Evolutionary conservation across 306 rosid genomes (phyloP).

Genomic region (cucumber (Cucumis sativus)): DNA sequence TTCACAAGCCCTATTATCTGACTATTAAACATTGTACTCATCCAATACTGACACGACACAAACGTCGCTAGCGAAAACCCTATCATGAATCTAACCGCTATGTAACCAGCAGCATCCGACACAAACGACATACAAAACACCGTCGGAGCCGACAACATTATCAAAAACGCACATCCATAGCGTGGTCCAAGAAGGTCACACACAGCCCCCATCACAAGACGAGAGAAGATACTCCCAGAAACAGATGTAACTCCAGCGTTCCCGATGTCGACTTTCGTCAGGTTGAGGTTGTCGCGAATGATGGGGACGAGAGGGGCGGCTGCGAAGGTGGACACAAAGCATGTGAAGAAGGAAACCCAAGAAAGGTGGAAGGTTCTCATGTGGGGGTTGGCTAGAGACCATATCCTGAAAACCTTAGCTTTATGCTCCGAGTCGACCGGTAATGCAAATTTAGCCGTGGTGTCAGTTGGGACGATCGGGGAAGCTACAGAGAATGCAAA

Average conservation of each 20-base stretch:
- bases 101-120: slow-evolving; percentile 43
- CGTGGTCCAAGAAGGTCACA: slow-evolving; percentile 77
- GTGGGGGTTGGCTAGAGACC: slow-evolving; percentile 75
- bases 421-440: slow-evolving; percentile 85
- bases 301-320: slow-evolving; percentile 54
- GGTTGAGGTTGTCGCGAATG: slow-evolving; percentile 8
- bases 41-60: slow-evolving; percentile 96
- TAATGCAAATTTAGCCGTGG: slow-evolving; percentile 45
- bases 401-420: slow-evolving; percentile 56
- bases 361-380: slow-evolving; percentile 97
- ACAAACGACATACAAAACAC: slow-evolving; percentile 58
- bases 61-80: slow-evolving; percentile 83
- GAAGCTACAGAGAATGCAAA: slow-evolving; percentile 58
- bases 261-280: slow-evolving; percentile 64
- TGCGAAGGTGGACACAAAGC: slow-evolving; percentile 80
- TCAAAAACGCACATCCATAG: slow-evolving; percentile 48
- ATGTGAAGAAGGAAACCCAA: slow-evolving; percentile 84
- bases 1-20: slow-evolving; percentile 74
- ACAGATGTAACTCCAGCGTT: slow-evolving; percentile 91
- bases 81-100: slow-evolving; percentile 64
- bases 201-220: slow-evolving; percentile 71
- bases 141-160: neutral
- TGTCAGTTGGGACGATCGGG: slow-evolving; percentile 55
- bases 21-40: slow-evolving; percentile 83
- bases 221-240: slow-evolving; percentile 68